Base-by-base conservation (phyloP, 352 stramenopile species). In the Phytophthora vignae region DNA sequence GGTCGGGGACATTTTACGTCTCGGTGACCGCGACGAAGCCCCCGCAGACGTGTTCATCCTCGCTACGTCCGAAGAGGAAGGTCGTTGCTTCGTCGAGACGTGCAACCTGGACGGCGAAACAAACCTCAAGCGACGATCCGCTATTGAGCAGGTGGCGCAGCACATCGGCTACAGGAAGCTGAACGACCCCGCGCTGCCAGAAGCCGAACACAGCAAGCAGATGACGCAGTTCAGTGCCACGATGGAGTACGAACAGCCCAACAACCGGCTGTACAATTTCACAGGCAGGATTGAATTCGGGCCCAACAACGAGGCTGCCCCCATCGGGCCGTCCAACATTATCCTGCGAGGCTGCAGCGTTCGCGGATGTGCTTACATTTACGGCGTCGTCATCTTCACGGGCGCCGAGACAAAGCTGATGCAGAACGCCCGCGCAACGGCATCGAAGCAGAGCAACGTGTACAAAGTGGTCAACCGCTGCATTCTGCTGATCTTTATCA, bases 51-150 rank as follows among this genome's bases (percentile, higher is more conserved):
- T 92, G 12, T 84, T 92, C 54, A 90, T 94, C 46, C 69, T 94
- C 14, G 85, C 87, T 1, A 92, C 82, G 1, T 90, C 83, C 0
- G 87, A 94, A 38, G 84, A 92, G 69, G 84, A 94, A 82, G 87
- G 87, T 0, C 76, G 80, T 2, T 96, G 82, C 75, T 98, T 98
- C 64, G 85, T 99, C 33, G 95, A 98, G 76, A 98, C 96, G 9
- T 94, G 88, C 58, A 98, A 97, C 69, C 76, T 99, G 49, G 96
- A 98, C 63, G 95, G 96, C 17, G 95, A 99, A 73, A 98, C 94
- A 9, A 98, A 98, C 70, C 70, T 98, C n/a, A 99, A 99, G 76
- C 80, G 79, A 29, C 73, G 87, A 42, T 78, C 69, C 0, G 84
- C 84, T 1, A 83, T 92, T 60, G 78, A 92, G 50, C 67, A 74